Conservation (phyloP, 495 filamentous ascomycete genomes). For the Neurospora tetraspora region DNA sequence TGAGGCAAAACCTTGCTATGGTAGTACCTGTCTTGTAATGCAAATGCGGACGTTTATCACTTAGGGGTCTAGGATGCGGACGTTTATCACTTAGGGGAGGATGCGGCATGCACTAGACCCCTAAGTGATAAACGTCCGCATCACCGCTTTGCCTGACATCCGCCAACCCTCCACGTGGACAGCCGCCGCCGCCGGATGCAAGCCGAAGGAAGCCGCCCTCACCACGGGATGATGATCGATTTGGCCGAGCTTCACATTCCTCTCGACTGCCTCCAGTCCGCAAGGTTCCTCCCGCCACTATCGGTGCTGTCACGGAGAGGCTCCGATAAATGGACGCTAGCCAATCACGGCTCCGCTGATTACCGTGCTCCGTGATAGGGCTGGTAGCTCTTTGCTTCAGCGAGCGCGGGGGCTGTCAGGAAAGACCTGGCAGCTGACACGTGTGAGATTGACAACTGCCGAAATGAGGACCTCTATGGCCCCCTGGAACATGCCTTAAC, state of each 20-base stretch:
- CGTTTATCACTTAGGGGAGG: too few species aligned
- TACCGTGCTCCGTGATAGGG: slow-evolving; percentile 8
- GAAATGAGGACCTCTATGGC: neutral
- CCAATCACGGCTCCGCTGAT: slow-evolving; percentile 9
- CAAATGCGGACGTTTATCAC: neutral
- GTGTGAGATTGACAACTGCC: neutral
- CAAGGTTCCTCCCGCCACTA: neutral
- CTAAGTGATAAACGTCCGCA: slow-evolving; percentile 9
- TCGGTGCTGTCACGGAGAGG: neutral
- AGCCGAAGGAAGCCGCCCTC: slow-evolving; percentile 6
- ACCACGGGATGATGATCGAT: neutral
- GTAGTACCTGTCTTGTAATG: neutral
- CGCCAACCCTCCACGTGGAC: slow-evolving; percentile 6
- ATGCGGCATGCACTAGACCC: slow-evolving; percentile 7
- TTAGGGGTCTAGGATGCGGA: too few species aligned
- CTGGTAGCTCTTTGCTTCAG: neutral
- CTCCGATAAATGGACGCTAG: neutral
- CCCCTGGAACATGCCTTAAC: neutral
- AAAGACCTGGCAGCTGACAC: neutral
- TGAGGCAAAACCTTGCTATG: neutral
- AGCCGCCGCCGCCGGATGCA: neutral
- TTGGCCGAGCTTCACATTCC: neutral
- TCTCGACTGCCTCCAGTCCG: neutral
- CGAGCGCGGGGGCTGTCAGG: neutral
- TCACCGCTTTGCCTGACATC: neutral